Base-by-base conservation (phyloP, 2,329 filamentous ascomycete species). In the Penicillium crustosum region DNA sequence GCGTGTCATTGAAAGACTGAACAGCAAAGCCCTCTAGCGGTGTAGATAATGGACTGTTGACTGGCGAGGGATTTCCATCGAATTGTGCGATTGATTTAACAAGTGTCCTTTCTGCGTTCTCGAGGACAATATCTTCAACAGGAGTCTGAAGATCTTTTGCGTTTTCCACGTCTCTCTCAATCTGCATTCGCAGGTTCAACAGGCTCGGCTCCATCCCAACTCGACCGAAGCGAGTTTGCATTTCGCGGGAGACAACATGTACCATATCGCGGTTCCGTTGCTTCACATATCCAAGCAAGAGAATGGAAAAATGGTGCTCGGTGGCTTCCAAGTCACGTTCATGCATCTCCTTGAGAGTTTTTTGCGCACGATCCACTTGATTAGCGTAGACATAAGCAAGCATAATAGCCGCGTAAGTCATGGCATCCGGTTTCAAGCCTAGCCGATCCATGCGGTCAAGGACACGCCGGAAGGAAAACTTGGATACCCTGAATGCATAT, bases 321-420 rank as follows among this genome's bases (percentile, higher is more conserved):
- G 72, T 77, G 2, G 75, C 71, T 38, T 74, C 66, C 21, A 80
- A 68, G n/a, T 65, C 63, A 29, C 66, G 67, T 54, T 70, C 65
- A 56, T 78, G 75, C 54, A 79, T 70, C 8, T 66, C 68, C 51
- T 72, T 65, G 19, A 79, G 68, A 48, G 89, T 81, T 47, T 79
- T 79, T 57, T 78, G 81, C 3, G 87, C 86, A 48, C 80, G 78
- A 60, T 82, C 76, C 7, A 85, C 81, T 61, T 82, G 80, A 50
- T 79, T 77, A 47, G 81, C 72, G 56, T 82, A 74, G 9, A 79
- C 75, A 49, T 89, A 71, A 29, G 79, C 78, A 53, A 83, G 80
- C 79, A 89, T 86, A 41, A 89, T 71, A 49, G 85, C 82, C 45
- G 79, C 81, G 67, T 87, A 88, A 2, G 86, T 87, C 70, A 82